Base-by-base conservation (phyloP, 2,329 filamentous ascomycete genomes). In the Phoma sp. region DNA sequence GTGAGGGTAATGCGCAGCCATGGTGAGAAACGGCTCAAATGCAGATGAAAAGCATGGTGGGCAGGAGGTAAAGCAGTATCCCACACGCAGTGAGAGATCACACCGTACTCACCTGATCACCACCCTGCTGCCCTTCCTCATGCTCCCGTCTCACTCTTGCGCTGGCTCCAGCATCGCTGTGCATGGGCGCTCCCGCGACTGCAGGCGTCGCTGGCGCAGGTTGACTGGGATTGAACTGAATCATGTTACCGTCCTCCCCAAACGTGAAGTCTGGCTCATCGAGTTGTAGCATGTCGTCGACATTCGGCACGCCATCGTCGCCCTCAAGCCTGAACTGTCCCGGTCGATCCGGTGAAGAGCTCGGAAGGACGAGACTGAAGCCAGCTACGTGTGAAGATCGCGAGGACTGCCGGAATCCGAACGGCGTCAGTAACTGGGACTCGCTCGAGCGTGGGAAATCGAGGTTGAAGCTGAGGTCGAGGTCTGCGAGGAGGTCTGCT, bases 211-310 rank as follows among this genome's bases (percentile, higher is more conserved):
- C 56, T 21, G 51, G 43, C 41, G 59, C 37, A 27, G 53, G 17
- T 24, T 58, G 51, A 5, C 48, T 43, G 4, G 59, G 55, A 21
- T 56, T 45, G 6, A 83, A 68, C 45, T 85, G 83, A 27, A 84
- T 69, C 5, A 88, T 73, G 59, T 84, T 83, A 7, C 86, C 86
- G 56, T 88, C 81, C 13, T 81, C 84, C 60, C 87, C 86, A 60
- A 89, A 83, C 33, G 80, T 81, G 62, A 89, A 86, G 47, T 82
- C 82, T 21, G 80, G 77, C n/a, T 85, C 82, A 10, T 55, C 60
- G 8, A 68, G 67, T 45, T 78, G 70, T 52, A 83, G 72, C 5
- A 60, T 71, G 19, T 80, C 75, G 45, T 80, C 79, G 74, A 36
- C 75, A 74, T 61, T 63, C 45, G 70, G 7, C 60, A 70, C 47